Base-by-base conservation (phyloP, 768 basidiomycete species). In the Boletus sp. region DNA sequence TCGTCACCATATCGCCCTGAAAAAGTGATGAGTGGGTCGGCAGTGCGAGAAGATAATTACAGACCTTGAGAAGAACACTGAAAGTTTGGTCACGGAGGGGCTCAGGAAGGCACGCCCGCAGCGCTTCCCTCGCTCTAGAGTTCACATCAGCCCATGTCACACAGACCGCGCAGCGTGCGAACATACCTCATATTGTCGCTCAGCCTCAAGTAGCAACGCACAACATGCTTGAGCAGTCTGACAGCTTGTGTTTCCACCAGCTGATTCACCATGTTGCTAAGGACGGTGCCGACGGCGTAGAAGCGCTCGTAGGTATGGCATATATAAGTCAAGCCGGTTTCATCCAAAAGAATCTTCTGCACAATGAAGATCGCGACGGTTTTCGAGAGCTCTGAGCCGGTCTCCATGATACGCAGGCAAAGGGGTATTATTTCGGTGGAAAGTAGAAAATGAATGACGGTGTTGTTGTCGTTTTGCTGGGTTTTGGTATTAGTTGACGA, bases 261-360 rank as follows among this genome's bases (percentile, higher is more conserved):
- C 69, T 98, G 93, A 66, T 88, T 90, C 60, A 98, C 97, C 97
- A 99, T 99, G 72, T 97, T 98, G 77, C 90, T 92, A 55, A 99
- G 79, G 15, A 99, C 97, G 8, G 96, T 97, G 17, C 96, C 97
- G 50, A 99, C 97, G 14, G 97, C 97, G 70, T 98, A 98, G 76
- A 99, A 99, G 49, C 97, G 83, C 70, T 99, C 97, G 69, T 99
- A 99, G n/a, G 97, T 99, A 73, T 99, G 97, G 65, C 97, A 98
- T 66, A 98, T 99, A 72, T 99, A 99, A 15, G 93, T 95, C 55
- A 99, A 75, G 19, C 97, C 97, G 4, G 96, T 93, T 72, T 99
- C 97, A 70, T 99, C 97, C 50, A 98, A 80, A 15, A 99, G 80
- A 55, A 93, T 92, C 75, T 99, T 99, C 72, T 99, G 97, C 4